Evolutionary conservation across 495 filamentous ascomycete species (phyloP), one percentile per base, ranked within the genome.

Genomic region (Aspergillus ellipticus): DNA sequence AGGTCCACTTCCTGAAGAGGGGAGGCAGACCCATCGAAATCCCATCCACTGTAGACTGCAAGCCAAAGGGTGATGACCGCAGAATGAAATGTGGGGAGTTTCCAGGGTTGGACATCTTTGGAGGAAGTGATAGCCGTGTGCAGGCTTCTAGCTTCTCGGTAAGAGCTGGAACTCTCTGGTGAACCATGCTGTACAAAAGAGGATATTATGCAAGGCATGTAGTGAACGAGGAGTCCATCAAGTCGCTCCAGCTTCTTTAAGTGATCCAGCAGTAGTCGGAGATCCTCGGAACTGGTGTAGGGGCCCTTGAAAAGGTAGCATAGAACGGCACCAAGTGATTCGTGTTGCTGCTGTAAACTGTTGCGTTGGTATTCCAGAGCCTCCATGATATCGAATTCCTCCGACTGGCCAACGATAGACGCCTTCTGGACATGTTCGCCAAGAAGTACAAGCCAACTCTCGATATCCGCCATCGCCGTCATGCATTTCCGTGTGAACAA

Each of bases 11-110:
- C 79, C 16, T 78, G 72, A 21, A 82, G 67, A n/a, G 77, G 72
- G 4, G 74, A 77, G 22, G 76, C 74, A 42, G 76, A 76, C 51
- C 76, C 72, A 51, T 96, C 92, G 56, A 86, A 76, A 66, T 90
- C 96, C 78, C 88, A 91, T 13, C 86, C 89, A 66, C 89, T 96
- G 68, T 96, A 96, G 54, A 96, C 90, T 42, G 88, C 85, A 35
- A 97, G 79, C 94, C 94, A 99, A 78, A 87, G 87, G 4, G 83
- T 81, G 22, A 79, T 79, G 8, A 89, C 75, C 3, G 90, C 85
- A 48, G 91, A 90, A 55, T 90, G 86, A 22, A 97, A 82, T 56
- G 82, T 82, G 26, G 83, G 77, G 42, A 96, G 65, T 6, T 75
- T 73, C 88, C 92, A 95, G 15, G 73, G 58, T 17, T 86, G 78